Evolutionary conservation across 176 grass and related monocot species (phyloP), one percentile per base, ranked within the genome.

Genomic region (Neostapfia colusana): DNA sequence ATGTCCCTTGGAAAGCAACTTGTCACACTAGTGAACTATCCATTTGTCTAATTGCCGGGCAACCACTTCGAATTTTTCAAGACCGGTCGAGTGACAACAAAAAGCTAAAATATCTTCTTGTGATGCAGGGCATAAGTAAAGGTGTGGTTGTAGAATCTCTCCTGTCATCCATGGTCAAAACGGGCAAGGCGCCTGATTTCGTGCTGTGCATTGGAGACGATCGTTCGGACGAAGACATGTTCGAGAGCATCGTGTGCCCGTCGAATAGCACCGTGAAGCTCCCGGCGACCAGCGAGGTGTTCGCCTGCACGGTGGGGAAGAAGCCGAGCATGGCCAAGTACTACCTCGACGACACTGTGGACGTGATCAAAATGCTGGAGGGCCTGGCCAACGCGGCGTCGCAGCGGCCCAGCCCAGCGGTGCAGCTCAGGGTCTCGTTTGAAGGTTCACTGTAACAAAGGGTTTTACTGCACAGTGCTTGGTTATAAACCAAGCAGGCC

Each of bases 281-380:
- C 16, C 85, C 89, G 7, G 72, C 87, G 26, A 90, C 61, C 41
- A 82, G 79, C 28, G 91, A 99, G 70, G 89, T 99, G 62, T 99
- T 99, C 60, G 95, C 95, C 15, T 99, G 95, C 84, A 99, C 95
- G 0, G 95, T 99, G 0, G 91, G 95, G 11, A 84, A 95, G 79
- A 99, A 99, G 74, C 95, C 95, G 9, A 99, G 91, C 89, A 95
- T 92, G 91, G 95, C 95, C 27, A 99, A 83, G 74, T 99, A 99
- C 25, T 99, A 99, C 85, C 85, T 99, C 15, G 95, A 99, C 69
- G 95, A 95, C 65, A 94, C 91, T 16, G 87, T 82, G 8, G 95
- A 99, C 66, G 95, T 99, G 10, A 72, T 99, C 70, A 95, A 99
- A 79, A 92, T 95, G 95, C 85, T 99, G 20, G 82, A 98, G 72